A percentile compares a stretch with the other conserved stretches of the same genome.
Conservation (phyloP, 2,329 filamentous ascomycete species). For the Aspergillus transmontanensis region DNA sequence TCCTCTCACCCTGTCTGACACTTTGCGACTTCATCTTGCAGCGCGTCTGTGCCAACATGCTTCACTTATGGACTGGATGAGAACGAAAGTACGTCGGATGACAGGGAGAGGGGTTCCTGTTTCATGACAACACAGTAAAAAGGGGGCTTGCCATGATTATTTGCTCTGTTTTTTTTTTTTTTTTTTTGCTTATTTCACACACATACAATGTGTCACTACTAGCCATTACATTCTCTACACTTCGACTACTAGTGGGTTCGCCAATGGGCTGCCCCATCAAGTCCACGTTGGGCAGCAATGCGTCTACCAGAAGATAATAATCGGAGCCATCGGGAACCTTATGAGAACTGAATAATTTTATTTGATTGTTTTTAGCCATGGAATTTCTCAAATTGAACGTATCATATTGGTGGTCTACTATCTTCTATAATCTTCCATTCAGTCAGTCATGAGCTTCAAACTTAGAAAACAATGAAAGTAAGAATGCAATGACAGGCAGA, state of each 20-base stretch:
- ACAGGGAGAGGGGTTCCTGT: conserved; percentile 3
- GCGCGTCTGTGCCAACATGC: conserved; percentile 1
- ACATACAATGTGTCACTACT: neutral
- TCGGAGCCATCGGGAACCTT: conserved; percentile 15
- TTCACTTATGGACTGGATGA: neutral
- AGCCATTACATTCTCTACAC: neutral
- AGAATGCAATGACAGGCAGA: conserved; percentile 15
- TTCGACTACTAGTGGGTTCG: conserved; percentile 15
- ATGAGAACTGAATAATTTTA: neutral
- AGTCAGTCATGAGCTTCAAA: conserved; percentile 2
- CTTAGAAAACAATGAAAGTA: conserved; percentile 11
- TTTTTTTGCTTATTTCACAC: neutral
- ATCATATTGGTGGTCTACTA: neutral
- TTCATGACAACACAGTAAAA: conserved; percentile 8
- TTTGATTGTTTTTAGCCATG: neutral
- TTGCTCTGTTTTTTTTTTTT: neutral
- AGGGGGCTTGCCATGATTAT: conserved; percentile 1
- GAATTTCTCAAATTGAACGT: neutral
- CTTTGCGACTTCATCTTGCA: conserved; percentile 6
- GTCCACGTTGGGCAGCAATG: conserved; percentile 40
- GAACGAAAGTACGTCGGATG: conserved; percentile 1
- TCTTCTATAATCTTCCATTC: neutral
- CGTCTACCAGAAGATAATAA: conserved; percentile 16
- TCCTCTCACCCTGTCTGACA: neutral
- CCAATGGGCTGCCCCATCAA: conserved; percentile 8